Evolutionary conservation across 257 asterid genomes (phyloP), one percentile per base, ranked within the genome.

Genomic region (Catharanthus roseus): DNA sequence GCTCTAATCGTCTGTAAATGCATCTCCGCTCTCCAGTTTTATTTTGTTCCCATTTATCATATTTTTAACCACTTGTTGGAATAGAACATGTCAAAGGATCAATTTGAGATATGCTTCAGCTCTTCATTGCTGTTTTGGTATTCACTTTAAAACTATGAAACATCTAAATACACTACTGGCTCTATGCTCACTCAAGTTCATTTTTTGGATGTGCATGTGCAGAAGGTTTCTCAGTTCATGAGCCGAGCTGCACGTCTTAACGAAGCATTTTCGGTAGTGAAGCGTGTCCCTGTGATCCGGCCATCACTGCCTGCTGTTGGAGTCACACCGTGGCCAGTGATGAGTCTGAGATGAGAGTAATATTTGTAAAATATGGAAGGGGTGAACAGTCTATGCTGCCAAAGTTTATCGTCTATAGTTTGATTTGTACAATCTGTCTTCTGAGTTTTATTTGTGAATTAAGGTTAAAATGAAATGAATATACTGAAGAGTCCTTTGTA

Each of bases 161-260:
- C 56, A 44, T 39, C 33, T 38, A 21, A 3, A 6, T 13, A 23
- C 15, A n/a, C 11, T 34, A 11, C 13, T 56, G 28, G 33, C 45
- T 55, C 19, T 19, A 38, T 38, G 8, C 42, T 8, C 42, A 38
- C 42, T 8, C 42, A 38, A 66, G 53, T 65, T 47, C 70, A 39
- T 41, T 5, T 38, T 64, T 34, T 75, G 73, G 69, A 58, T 71
- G 66, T 77, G 73, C 71, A 58, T 71, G 66, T 77, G 84, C 99
- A 93, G 97, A 89, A 85, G 87, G 85, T 82, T 60, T 88, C 96
- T 75, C 96, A 89, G 90, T 92, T 88, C 79, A 89, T 88, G 90
- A 85, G 88, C 87, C 88, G 89, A 33, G 97, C 97, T 66, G 95
- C 93, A 75, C 97, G 96, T 77, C 86, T 91, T 63, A 91, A 91